Evolutionary conservation across 2,329 filamentous ascomycete species (phyloP), one percentile per base, ranked within the genome.

Genomic region (Helotiales sp.): DNA sequence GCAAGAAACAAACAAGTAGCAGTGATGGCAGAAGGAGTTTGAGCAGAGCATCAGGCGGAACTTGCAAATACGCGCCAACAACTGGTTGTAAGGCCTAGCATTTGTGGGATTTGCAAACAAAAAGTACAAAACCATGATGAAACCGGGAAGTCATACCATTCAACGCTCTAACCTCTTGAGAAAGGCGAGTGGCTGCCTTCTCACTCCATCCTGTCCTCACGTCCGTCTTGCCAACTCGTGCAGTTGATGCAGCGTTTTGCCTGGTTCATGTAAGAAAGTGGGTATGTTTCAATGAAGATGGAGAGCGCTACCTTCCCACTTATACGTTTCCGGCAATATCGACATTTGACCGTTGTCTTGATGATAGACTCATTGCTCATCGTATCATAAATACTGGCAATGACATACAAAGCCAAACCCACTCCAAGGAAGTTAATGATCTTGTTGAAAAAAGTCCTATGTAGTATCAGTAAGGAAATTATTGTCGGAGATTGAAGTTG

Each of bases 291-390:
- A 6, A 34, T 10, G 13, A 1, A 22, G 32, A 17, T 22, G 6
- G 17, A 24, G 5, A 17, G 20, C 8, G 54, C 43, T 65, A 88
- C 89, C 84, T 89, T 88, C 61, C 86, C 84, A 72, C 85, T 89
- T 65, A 91, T 87, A 26, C 79, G 80, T 77, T 89, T 88, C 67
- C 84, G 82, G 75, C 89, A 91, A 74, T 90, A 93, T 74, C 81
- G 85, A 79, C 90, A 93, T 78, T 88, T 90, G 61, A 88, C 83
- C 28, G 85, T 87, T 71, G 86, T 87, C 80, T 92, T 92, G 76
- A 93, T 90, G 70, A 93, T 89, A 15, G 87, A 86, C 61, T 92
- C 89, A 11, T 84, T 82, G 13, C 85, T 11, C 17, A 87, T 75
- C 69, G 82, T 83, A 72, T 88, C 87, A 75, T 92, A 93, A 45